Percentiles rank a stretch among this genome's conserved stretches.
Conservation (phyloP, 495 filamentous ascomycete genomes). For the Cetradonia linearis region DNA sequence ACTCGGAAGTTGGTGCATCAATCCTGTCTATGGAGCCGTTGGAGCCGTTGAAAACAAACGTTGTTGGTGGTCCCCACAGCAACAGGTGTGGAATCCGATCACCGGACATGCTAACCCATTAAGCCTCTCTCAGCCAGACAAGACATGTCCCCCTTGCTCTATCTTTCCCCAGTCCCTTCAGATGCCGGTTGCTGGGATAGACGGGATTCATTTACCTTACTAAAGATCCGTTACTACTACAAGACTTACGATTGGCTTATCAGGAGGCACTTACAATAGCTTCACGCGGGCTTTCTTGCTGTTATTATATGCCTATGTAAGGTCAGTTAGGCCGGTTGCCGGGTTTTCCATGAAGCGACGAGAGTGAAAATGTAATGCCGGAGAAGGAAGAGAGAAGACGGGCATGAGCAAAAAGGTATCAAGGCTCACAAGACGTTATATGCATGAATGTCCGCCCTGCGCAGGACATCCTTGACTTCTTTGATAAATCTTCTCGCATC, state of each 20-base stretch:
- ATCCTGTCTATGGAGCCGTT: neutral
- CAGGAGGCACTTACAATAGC: neutral
- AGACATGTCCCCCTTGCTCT: neutral
- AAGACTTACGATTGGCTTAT: neutral
- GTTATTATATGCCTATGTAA: slow-evolving; percentile 21
- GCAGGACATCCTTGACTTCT: slow-evolving; percentile 60
- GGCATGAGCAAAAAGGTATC: neutral
- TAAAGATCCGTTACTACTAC: slow-evolving; percentile 1
- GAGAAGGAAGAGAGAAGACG: neutral
- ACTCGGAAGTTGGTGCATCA: neutral
- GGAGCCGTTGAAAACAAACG: neutral
- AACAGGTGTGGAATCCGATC: too few relatives aligned
- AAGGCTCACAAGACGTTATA: slow-evolving; percentile 55
- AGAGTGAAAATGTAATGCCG: neutral
- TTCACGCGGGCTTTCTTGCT: slow-evolving; percentile 17
- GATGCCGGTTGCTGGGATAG: neutral
- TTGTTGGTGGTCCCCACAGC: neutral
- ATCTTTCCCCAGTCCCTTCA: neutral
- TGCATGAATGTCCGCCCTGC: slow-evolving; percentile 54
- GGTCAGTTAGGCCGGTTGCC: neutral
- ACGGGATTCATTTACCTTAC: neutral
- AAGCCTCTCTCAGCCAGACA: neutral
- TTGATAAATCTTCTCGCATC: slow-evolving; percentile 52
- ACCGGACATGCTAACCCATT: neutral
- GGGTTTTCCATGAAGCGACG: neutral